Evolutionary conservation across 2,329 filamentous ascomycete species (phyloP).

Genomic region (Lanzia echinophila): DNA sequence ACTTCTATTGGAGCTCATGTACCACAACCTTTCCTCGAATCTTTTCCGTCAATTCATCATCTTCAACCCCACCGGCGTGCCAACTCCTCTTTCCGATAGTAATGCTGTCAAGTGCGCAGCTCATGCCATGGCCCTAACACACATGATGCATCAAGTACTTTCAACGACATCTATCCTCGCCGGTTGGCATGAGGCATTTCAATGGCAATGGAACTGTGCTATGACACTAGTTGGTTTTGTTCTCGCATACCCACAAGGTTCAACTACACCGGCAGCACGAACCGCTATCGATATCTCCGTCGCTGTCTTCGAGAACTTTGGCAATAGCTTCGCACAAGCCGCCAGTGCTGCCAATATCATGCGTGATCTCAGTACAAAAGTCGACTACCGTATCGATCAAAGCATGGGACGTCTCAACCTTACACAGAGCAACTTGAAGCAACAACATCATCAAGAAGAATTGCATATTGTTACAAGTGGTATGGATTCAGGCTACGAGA

Average conservation of each 20-base stretch:
- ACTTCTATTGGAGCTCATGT: constrained; percentile 37
- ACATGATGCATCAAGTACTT: constrained; percentile 34
- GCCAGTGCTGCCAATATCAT: constrained; percentile 31
- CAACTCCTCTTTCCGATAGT: constrained; percentile 23
- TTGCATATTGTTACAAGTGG: constrained; percentile 3
- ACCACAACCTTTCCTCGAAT: constrained; percentile 35
- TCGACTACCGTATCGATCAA: constrained; percentile 18
- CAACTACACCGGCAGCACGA: constrained; percentile 27
- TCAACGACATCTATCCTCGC: constrained; percentile 29
- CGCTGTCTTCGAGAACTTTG: constrained; percentile 33
- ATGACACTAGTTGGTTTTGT: constrained; percentile 37
- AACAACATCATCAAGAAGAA: background rate
- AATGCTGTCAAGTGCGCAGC: constrained; percentile 27
- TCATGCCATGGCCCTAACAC: constrained; percentile 34
- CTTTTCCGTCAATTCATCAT: constrained; percentile 37
- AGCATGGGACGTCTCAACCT: background rate
- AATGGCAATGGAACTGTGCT: constrained; percentile 39
- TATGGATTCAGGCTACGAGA: constrained; percentile 7
- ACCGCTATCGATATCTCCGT: constrained; percentile 32
- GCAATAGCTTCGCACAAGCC: constrained; percentile 31
- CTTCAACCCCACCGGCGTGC: constrained; percentile 24
- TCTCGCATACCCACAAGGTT: constrained; percentile 32
- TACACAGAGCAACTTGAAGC: background rate
- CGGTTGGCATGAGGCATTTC: constrained; percentile 36
- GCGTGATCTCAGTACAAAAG: constrained; percentile 28